Conservation (phyloP, 495 filamentous ascomycete genomes). For the Penicillium paradoxum region DNA sequence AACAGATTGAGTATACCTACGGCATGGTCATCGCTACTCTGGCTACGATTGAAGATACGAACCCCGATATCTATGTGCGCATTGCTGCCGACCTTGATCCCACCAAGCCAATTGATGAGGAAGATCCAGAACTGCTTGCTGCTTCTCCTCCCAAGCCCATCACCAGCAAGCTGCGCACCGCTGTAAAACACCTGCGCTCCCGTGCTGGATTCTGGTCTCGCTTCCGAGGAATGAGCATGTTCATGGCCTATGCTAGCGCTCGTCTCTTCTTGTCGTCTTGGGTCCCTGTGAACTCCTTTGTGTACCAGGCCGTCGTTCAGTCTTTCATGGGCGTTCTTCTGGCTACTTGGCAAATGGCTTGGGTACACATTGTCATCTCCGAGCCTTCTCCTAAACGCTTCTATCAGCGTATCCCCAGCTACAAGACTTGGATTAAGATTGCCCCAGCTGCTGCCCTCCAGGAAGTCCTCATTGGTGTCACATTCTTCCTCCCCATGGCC, state of each 20-base stretch:
- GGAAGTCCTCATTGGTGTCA: conserved; percentile 28
- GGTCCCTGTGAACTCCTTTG: conserved; percentile 18
- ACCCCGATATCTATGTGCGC: conserved; percentile 51
- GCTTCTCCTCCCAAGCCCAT: conserved; percentile 41
- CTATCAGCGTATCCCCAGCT: conserved; percentile 46
- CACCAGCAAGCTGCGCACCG: conserved; percentile 53
- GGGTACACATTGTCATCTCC: conserved; percentile 60
- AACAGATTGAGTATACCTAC: conserved; percentile 52
- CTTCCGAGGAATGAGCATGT: conserved; percentile 53
- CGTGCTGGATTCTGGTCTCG: conserved; percentile 50
- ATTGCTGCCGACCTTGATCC: conserved; percentile 33
- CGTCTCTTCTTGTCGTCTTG: conserved; percentile 21
- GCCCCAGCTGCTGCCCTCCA: conserved; percentile 47
- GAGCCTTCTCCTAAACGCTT: conserved; percentile 48
- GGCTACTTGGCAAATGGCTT: conserved; percentile 49
- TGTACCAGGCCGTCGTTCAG: conserved; percentile 36
- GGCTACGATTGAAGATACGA: conserved; percentile 57
- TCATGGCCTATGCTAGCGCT: conserved; percentile 28
- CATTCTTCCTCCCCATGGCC: conserved; percentile 37
- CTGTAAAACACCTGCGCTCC: conserved; percentile 53
- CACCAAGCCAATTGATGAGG: conserved; percentile 30
- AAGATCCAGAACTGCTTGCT: conserved; percentile 27
- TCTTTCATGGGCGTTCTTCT: conserved; percentile 40
- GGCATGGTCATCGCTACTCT: conserved; percentile 54
- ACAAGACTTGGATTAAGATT: conserved; percentile 43